Conservation (phyloP, 768 basidiomycete species). For the Gyrodon lividus region DNA sequence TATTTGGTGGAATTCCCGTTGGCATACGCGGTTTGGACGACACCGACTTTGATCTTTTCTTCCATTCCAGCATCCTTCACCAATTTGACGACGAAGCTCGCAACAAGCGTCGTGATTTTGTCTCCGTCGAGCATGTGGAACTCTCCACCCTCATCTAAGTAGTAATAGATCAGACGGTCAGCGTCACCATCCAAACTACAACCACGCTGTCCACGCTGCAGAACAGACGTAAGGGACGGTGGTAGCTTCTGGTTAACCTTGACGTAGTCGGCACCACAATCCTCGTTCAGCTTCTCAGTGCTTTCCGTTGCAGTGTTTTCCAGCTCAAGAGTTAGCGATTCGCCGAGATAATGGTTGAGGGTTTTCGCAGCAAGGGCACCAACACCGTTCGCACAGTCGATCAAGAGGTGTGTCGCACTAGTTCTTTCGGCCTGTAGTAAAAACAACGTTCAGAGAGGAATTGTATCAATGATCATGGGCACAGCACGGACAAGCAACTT, state of each 20-base stretch:
- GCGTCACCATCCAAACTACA: conserved; percentile 98
- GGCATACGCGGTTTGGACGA: conserved; percentile 98
- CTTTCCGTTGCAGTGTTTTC: conserved; percentile 67
- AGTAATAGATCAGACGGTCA: conserved; percentile 95
- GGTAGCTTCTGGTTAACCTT: conserved; percentile 91
- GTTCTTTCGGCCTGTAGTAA: conserved; percentile 53
- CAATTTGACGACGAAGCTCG: conserved; percentile 88
- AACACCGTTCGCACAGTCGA: conserved; percentile 99
- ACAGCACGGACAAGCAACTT: conserved; percentile 71
- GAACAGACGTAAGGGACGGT: conserved; percentile 60
- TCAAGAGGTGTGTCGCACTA: conserved; percentile 57
- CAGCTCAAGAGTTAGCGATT: conserved; percentile 59
- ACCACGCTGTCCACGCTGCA: conserved; percentile 74
- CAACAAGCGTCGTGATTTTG: conserved; percentile 93
- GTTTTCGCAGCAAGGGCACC: conserved; percentile 71
- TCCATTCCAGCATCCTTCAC: conserved; percentile 85
- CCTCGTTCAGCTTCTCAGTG: conserved; percentile 73
- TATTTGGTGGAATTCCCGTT: conserved; percentile 97
- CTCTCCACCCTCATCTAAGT: conserved; percentile 69
- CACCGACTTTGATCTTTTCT: conserved; percentile 74
- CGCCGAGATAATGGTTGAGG: conserved; percentile 58
- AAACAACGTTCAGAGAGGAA: conserved; percentile 5
- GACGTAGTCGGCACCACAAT: conserved; percentile 95
- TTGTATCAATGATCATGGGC: background rate
- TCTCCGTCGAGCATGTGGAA: conserved; percentile 98